phyloP scores from a whole-genome alignment of 495 filamentous ascomycete species.

The Lasiosphaeria ovina region DNA sequence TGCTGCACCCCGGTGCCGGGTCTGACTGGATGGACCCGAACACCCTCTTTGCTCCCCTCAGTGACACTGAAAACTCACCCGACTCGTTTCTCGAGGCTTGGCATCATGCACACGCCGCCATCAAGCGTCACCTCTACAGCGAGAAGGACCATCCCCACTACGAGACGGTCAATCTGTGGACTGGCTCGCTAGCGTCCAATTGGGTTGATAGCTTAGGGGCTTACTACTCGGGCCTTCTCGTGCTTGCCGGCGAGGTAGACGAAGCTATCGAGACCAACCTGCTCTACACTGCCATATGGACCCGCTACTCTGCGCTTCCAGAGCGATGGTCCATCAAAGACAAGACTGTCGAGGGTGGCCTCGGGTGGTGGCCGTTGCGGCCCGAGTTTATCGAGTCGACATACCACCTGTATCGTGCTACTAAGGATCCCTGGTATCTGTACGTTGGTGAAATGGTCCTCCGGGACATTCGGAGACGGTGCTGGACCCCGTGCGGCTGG shows the following conservation, averaged over 20 bases:
- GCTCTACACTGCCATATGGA: conserved; percentile 90
- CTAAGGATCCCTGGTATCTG: conserved; percentile 94
- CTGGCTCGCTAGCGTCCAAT: conserved; percentile 72
- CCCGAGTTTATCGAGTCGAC: conserved; percentile 97
- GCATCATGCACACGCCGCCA: conserved; percentile 79
- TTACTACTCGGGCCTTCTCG: conserved; percentile 90
- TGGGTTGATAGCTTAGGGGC: conserved; percentile 96
- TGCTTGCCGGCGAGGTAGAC: conserved; percentile 80
- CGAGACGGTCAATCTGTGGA: conserved; percentile 82
- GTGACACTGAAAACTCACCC: conserved; percentile 64
- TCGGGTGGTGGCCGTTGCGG: conserved; percentile 91
- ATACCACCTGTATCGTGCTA: conserved; percentile 88
- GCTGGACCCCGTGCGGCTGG: conserved; percentile 94
- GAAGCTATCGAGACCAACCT: conserved; percentile 88
- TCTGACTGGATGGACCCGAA: conserved; percentile 52
- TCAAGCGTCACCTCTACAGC: conserved; percentile 84
- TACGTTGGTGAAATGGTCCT: conserved; percentile 95
- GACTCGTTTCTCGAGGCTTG: conserved; percentile 80
- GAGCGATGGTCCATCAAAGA: conserved; percentile 89
- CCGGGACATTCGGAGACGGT: conserved; percentile 81
- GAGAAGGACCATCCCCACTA: conserved; percentile 77
- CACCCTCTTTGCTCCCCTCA: conserved; percentile 56
- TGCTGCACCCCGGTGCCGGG: conserved; percentile 22
- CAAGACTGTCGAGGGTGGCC: conserved; percentile 80
- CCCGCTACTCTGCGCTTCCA: conserved; percentile 84